Evolutionary conservation across 768 basidiomycete genomes (phyloP), one percentile per base, ranked within the genome.

Genomic region (Amanita rimosa): DNA sequence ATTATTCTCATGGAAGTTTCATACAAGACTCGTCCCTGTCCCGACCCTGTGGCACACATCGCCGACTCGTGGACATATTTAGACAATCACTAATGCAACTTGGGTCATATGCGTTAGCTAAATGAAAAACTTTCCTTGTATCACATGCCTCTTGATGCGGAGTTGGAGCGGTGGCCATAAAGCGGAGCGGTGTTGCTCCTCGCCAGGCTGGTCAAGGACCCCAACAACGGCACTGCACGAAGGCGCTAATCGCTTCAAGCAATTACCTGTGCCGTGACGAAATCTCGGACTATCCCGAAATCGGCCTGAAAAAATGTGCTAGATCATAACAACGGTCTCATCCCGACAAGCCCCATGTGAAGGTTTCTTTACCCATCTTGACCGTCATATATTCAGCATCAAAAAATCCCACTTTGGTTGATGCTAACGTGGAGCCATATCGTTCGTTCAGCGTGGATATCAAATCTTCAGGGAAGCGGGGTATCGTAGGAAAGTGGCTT

Each of bases 301-400:
- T 29, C 41, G 24, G 22, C 14, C n/a, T 42, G n/a, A 10, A 19
- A 3, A 4, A 27, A 9, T 14, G 24, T 8, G 41, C 8, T 9
- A 17, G 26, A 9, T n/a, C 26, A 27, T 43, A 43, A 43, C 43
- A 35, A 48, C 49, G 10, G 16, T 37, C 27, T 60, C 43, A 52
- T 40, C 63, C 65, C 44, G 52, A 58, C 44, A 72, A 51, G 19
- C 59, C 58, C 77, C 74, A 88, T 44, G 64, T 64, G 54, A 57
- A 64, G 4, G 76, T 63, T 6, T 85, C 79, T 60, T 81, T 85
- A 9, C 86, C 88, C 34, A 90, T 85, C 60, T 75, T 84, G 39
- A 81, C 67, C 35, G 69, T 67, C n/a, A 91, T 59, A 43, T 69
- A 66, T 38, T 71, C 71, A 1, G 73, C 76, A 38, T 74, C 67